These are phyloP conservation scores for Aspergillus sclerotioniger DNA, from an alignment of 495 filamentous ascomycete species.

Conservation along the genomic window DNA sequence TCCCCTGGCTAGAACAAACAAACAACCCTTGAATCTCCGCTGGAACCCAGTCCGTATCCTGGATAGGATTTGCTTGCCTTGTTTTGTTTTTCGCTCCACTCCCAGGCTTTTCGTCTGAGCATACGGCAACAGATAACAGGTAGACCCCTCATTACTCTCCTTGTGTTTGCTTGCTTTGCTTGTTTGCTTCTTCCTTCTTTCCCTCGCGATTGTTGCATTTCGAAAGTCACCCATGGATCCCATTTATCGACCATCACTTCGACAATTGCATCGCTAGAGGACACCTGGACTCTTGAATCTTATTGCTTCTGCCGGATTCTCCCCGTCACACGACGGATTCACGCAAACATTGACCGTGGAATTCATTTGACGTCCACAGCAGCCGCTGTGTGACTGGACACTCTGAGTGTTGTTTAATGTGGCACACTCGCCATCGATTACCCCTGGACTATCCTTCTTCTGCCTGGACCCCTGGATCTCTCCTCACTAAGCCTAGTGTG, in stretches of 20 bases:
- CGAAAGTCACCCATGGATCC: constrained; percentile 12
- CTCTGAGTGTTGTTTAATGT: constrained; percentile 48
- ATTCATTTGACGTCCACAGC: constrained; percentile 25
- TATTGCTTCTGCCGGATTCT: constrained; percentile 18
- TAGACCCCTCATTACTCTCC: constrained; percentile 42
- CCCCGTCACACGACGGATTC: constrained; percentile 17
- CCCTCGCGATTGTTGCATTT: constrained; percentile 17
- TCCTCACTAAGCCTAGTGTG: constrained; percentile 30
- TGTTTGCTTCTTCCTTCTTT: constrained; percentile 13
- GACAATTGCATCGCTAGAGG: constrained; percentile 6
- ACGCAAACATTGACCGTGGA: constrained; percentile 24
- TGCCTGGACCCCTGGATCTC: constrained; percentile 19
- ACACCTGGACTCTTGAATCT: constrained; percentile 14
- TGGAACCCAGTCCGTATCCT: constrained; percentile 38
- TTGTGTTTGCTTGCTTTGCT: constrained; percentile 20
- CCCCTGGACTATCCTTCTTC: constrained; percentile 22
- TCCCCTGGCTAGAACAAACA: constrained; percentile 13
- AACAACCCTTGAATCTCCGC: constrained; percentile 20
- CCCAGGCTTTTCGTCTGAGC: constrained; percentile 38
- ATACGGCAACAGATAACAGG: constrained; percentile 41
- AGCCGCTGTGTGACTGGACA: constrained; percentile 40
- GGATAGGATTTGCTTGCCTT: constrained; percentile 43
- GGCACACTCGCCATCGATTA: constrained; percentile 38
- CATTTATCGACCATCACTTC: constrained; percentile 18
- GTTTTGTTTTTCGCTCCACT: constrained; percentile 23